phyloP scores from a whole-genome alignment of 306 rosid species.

The Biancaea sappan region DNA sequence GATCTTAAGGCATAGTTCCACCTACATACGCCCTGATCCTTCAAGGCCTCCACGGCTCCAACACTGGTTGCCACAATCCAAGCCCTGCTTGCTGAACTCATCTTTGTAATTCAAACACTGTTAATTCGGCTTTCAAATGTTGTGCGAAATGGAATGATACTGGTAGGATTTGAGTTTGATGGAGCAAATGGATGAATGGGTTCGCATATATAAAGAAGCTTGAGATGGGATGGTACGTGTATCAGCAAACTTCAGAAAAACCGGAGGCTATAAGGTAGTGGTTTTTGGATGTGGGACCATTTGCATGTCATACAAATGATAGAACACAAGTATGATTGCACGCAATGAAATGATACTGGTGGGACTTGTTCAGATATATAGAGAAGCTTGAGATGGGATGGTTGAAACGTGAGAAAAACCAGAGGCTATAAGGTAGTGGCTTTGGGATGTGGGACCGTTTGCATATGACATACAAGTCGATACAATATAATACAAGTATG shows the following conservation, averaged over 20 bases:
- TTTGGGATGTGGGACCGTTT: too few species aligned
- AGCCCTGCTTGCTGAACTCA: slow-evolving; percentile 24
- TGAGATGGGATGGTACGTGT: neutral
- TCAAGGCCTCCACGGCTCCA: slow-evolving; percentile 40
- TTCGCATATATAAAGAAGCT: neutral
- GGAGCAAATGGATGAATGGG: neutral
- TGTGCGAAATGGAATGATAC: too few species aligned
- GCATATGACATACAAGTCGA: too few species aligned
- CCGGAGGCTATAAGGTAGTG: too few species aligned
- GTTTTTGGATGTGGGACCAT: too few species aligned
- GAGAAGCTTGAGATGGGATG: neutral
- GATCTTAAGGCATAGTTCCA: slow-evolving; percentile 41
- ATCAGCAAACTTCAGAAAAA: too few species aligned
- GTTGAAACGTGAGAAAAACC: neutral
- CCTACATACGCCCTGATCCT: slow-evolving; percentile 55
- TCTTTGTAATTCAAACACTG: neutral
- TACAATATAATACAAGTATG: too few species aligned
- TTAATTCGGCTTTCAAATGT: too few species aligned
- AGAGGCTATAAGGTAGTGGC: too few species aligned
- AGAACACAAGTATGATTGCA: too few species aligned
- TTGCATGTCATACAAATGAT: too few species aligned
- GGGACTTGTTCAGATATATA: neutral
- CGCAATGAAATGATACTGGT: too few species aligned
- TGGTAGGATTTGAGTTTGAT: neutral
- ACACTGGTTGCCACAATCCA: slow-evolving; percentile 40